Evolutionary conservation across 169 alveolate genomes (phyloP), one percentile per base, ranked within the genome.

Genomic region (Eimeria falciformis): DNA sequence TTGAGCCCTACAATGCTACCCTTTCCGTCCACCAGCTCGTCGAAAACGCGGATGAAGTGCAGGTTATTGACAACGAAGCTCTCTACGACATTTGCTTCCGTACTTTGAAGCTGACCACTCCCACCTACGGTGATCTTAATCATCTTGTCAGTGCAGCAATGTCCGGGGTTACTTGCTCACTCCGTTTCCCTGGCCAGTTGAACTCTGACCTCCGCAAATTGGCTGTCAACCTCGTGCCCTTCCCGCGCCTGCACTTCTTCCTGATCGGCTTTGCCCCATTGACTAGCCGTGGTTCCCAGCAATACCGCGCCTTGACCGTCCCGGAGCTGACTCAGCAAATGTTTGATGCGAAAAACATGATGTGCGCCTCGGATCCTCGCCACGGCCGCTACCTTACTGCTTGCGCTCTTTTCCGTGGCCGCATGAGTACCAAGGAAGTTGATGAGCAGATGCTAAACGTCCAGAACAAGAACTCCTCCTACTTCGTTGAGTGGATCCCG

Each of bases 321-420:
- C 94, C 96, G 25, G 99, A 99, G 95, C 97, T 99, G 81, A 98
- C 99, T 62, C 99, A 99, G 96, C 99, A 98, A 94, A 98, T 99
- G 99, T 99, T 98, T 97, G 99, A 98, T 92, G 99, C 99, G 92
- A 96, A 98, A 96, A 99, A 98, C 97, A 98, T 98, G 99, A 98
- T 99, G 99, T 98, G 99, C 97, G 99, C 99, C 58, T 97, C 99
- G 53, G 99, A 98, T 96, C 99, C 99, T 83, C 98, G 99, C 95
- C 99, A 98, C 95, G 99, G 99, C 79, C 97, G 99, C 94, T 98
- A 99, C 96, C 97, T 99, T 91, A 98, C 99, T 83, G 99, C 99
- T 46, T 97, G 99, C 83, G 99, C 99, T 66, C 96, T 98, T 96
- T 99, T 98, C 98, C 98, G 99, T 94, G 99, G 99, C 87, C 97